Conservation (phyloP, 192 early-diverging fungal genomes). For the Gryganskiella cystojenkinii region DNA sequence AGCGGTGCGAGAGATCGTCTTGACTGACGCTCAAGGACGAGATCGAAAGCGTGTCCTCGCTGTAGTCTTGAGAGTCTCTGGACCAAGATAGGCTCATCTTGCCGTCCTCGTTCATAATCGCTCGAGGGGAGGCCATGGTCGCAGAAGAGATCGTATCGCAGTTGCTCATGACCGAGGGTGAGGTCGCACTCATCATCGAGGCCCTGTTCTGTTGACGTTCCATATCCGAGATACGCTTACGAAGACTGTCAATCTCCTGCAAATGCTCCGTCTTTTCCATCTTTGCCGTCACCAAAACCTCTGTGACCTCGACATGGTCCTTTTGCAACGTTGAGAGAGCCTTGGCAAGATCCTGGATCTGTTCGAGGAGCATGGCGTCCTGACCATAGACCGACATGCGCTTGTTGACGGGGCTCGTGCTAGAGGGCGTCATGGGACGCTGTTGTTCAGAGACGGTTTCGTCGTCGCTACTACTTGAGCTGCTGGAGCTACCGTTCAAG, state of each 20-base stretch:
- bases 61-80: slow-evolving; percentile 38
- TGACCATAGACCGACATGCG: slow-evolving; percentile 27
- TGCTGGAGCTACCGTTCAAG: slow-evolving; percentile 3
- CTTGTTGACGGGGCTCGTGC: slow-evolving; percentile 29
- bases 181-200: slow-evolving; percentile 48
- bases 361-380: slow-evolving; percentile 65
- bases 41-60: slow-evolving; percentile 19
- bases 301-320: slow-evolving; percentile 75
- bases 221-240: slow-evolving; percentile 52
- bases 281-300: slow-evolving; percentile 65
- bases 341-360: slow-evolving; percentile 71
- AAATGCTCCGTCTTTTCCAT: slow-evolving; percentile 61
- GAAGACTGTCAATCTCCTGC: slow-evolving; percentile 66
- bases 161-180: slow-evolving; percentile 39
- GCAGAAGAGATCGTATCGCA: slow-evolving; percentile 21
- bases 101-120: slow-evolving; percentile 36
- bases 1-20: slow-evolving; percentile 28
- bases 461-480: slow-evolving; percentile 9
- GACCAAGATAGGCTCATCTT: slow-evolving; percentile 45
- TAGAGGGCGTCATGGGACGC: slow-evolving; percentile 13
- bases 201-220: slow-evolving; percentile 63
- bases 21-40: slow-evolving; percentile 39
- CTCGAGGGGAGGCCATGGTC: slow-evolving; percentile 38
- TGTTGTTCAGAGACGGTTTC: slow-evolving; percentile 28
- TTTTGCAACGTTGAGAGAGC: slow-evolving; percentile 72